Percentiles rank a stretch among this genome's conserved stretches.
Evolutionary conservation across 331 rosid genomes (phyloP).

Genomic region (Cydonia oblonga): DNA sequence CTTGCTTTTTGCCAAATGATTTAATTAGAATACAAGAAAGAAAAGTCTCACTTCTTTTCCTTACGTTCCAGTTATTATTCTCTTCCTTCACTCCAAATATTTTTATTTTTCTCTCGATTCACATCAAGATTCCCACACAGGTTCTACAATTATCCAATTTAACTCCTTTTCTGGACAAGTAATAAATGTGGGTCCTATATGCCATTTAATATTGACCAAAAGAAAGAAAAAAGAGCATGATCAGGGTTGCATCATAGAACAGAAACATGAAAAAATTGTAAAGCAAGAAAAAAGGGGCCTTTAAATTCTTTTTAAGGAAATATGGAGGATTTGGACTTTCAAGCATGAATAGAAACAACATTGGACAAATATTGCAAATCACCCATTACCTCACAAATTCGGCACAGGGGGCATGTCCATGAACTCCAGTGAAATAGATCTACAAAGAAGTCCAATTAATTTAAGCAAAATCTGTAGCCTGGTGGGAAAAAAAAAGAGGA

Average conservation of each 20-base stretch:
- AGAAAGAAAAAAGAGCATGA: background rate
- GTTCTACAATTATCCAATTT: background rate
- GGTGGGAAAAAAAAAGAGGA: no score
- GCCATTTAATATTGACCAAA: background rate
- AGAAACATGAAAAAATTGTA: background rate
- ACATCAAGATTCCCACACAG: background rate
- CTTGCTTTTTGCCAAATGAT: no score
- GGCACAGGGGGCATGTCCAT: constrained; percentile 92
- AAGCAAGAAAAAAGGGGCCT: background rate
- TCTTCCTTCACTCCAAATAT: background rate
- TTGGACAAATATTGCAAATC: background rate
- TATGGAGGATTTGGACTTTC: background rate
- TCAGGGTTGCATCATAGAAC: background rate
- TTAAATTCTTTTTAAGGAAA: background rate
- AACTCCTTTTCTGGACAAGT: background rate
- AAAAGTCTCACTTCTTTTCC: no score
- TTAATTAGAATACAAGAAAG: no score
- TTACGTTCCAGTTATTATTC: no score
- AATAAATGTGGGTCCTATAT: background rate
- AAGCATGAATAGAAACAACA: background rate
- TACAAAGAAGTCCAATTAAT: constrained; percentile 20
- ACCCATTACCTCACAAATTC: constrained; percentile 75
- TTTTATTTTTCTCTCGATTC: background rate
- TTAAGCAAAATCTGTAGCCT: background rate
- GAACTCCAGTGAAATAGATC: constrained; percentile 98